A percentile compares a stretch with the other conserved stretches of the same genome.
phyloP scores from a whole-genome alignment of 306 rosid genomes.

The Purshia tridentata region DNA sequence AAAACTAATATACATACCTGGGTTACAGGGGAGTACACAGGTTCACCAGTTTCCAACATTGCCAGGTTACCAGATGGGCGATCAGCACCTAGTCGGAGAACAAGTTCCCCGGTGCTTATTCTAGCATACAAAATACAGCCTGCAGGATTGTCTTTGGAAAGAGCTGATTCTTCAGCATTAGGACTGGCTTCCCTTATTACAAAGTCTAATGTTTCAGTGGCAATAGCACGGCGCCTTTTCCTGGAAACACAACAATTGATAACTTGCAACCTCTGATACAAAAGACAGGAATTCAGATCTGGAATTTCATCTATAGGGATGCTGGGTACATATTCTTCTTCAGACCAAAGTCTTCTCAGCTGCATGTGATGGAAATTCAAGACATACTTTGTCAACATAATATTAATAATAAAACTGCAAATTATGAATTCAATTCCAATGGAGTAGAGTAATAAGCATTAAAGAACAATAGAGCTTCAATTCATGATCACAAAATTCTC shows the following conservation, averaged over 20 bases:
- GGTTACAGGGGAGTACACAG: slow-evolving; percentile 81
- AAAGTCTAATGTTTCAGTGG: slow-evolving; percentile 68
- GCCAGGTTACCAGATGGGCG: slow-evolving; percentile 51
- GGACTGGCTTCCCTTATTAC: slow-evolving; percentile 63
- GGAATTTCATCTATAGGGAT: slow-evolving; percentile 83
- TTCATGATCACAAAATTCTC: not conserved
- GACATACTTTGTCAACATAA: slow-evolving; percentile 20
- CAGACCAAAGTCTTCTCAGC: slow-evolving; percentile 81
- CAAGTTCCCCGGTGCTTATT: slow-evolving; percentile 71
- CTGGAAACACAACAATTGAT: slow-evolving; percentile 90
- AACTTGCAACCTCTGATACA: slow-evolving; percentile 86
- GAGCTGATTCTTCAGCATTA: slow-evolving; percentile 40
- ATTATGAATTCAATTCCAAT: slow-evolving; percentile 15
- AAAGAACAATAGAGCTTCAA: not conserved
- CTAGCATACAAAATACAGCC: slow-evolving; percentile 69
- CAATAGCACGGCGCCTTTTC: slow-evolving; percentile 65
- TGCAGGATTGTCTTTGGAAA: slow-evolving; percentile 32
- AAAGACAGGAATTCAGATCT: slow-evolving; percentile 82
- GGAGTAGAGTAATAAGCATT: slow-evolving; percentile 1
- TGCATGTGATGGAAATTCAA: slow-evolving; percentile 39
- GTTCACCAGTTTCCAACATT: slow-evolving; percentile 97
- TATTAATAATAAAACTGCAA: slow-evolving; percentile 17
- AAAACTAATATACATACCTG: slow-evolving; percentile 63
- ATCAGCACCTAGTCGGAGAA: slow-evolving; percentile 83
- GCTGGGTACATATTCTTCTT: slow-evolving; percentile 62